Evolutionary conservation across 2,329 filamentous ascomycete species (phyloP).

Genomic region (Aureobasidium sp.): DNA sequence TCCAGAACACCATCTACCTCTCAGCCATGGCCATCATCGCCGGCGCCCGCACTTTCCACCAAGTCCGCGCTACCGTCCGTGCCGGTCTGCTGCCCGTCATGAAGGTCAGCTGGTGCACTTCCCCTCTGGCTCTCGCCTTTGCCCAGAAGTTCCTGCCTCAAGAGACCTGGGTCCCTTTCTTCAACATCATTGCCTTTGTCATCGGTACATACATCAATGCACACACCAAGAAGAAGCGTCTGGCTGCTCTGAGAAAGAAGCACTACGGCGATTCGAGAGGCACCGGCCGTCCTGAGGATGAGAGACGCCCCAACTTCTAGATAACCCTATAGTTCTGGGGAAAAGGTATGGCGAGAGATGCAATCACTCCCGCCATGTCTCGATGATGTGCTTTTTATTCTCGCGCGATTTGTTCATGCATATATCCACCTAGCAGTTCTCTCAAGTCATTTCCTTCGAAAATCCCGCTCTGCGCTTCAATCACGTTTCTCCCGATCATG

Average conservation of each 20-base stretch:
- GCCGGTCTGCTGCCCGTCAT: slow-evolving; percentile 99
- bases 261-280: slow-evolving; percentile 37
- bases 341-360: not conserved
- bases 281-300: slow-evolving; percentile 26
- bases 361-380: too few relatives aligned
- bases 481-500: too few relatives aligned
- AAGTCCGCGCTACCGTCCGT: slow-evolving; percentile 88
- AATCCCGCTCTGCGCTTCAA: too few relatives aligned
- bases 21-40: slow-evolving; percentile 94
- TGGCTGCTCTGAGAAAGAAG: slow-evolving; percentile 89
- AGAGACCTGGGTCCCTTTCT: slow-evolving; percentile 97
- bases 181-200: slow-evolving; percentile 91
- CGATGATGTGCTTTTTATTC: not conserved
- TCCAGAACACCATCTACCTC: slow-evolving; percentile 94
- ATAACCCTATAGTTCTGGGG: not conserved
- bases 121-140: slow-evolving; percentile 87
- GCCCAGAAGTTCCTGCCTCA: slow-evolving; percentile 98
- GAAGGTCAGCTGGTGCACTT: slow-evolving; percentile 97
- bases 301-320: slow-evolving; percentile 18
- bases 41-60: slow-evolving; percentile 88
- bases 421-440: too few relatives aligned
- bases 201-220: slow-evolving; percentile 99
- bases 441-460: too few relatives aligned
- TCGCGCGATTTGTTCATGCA: too few relatives aligned
- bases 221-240: slow-evolving; percentile 99